phyloP scores from a whole-genome alignment of 1,139 yeast species.

The Candida dubliniensis region DNA sequence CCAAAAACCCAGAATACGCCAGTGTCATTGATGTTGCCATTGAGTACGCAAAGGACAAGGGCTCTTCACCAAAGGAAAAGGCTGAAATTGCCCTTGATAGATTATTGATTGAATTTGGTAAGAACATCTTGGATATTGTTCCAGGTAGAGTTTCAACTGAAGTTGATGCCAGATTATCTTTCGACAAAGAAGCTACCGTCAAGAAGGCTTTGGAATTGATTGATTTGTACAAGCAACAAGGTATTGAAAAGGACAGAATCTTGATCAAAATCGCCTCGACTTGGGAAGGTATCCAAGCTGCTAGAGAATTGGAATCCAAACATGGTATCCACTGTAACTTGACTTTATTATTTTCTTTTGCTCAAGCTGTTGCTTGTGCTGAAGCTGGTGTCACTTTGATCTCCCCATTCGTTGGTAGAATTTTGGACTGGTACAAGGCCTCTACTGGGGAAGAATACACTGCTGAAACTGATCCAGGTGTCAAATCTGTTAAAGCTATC shows the following conservation, averaged over 20 bases:
- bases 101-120: slow-evolving; percentile 93
- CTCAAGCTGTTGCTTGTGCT: slow-evolving; percentile 98
- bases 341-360: slow-evolving; percentile 91
- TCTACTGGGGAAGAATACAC: slow-evolving; percentile 85
- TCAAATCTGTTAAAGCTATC: slow-evolving; percentile 78
- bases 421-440: slow-evolving; percentile 98
- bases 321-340: slow-evolving; percentile 93
- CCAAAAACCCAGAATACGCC: slow-evolving; percentile 88
- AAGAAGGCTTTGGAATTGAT: slow-evolving; percentile 89
- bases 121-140: slow-evolving; percentile 87
- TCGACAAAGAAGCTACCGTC: slow-evolving; percentile 90
- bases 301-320: slow-evolving; percentile 88
- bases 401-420: slow-evolving; percentile 99
- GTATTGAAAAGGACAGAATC: slow-evolving; percentile 84
- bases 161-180: slow-evolving; percentile 97
- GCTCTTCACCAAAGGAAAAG: slow-evolving; percentile 46
- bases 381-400: slow-evolving; percentile 95
- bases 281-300: slow-evolving; percentile 99
- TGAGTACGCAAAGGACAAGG: slow-evolving; percentile 74
- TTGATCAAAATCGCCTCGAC: slow-evolving; percentile 97
- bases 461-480: slow-evolving; percentile 93
- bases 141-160: slow-evolving; percentile 99
- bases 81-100: slow-evolving; percentile 83
- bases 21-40: slow-evolving; percentile 88
- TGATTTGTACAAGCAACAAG: slow-evolving; percentile 76